phyloP scores from a whole-genome alignment of 2,329 filamentous ascomycete species.

The Penicillium sp. region DNA sequence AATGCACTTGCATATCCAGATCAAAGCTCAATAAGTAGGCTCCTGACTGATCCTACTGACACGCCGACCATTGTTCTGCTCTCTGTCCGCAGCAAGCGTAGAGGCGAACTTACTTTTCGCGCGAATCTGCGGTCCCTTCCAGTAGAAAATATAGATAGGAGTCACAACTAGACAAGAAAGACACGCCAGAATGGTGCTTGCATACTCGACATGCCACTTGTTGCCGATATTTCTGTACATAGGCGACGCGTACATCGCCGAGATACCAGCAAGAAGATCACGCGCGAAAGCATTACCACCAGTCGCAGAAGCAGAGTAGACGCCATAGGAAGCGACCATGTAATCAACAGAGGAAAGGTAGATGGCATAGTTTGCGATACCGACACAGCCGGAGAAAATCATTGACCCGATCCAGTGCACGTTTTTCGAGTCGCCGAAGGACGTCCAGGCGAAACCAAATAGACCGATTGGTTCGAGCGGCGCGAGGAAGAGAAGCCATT shows the following conservation, averaged over 20 bases:
- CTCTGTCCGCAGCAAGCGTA: conserved; percentile 37
- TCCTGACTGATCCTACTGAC: conserved; percentile 21
- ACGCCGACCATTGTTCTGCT: conserved; percentile 19
- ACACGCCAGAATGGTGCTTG: conserved; percentile 51
- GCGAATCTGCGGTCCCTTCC: conserved; percentile 50
- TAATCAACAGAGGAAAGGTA: conserved; percentile 70
- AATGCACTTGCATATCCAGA: background rate
- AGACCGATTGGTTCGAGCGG: conserved; percentile 57
- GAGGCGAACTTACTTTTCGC: conserved; percentile 54
- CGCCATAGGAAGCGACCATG: conserved; percentile 64
- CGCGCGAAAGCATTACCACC: conserved; percentile 66
- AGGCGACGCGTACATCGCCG: conserved; percentile 58
- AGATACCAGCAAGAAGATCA: conserved; percentile 62
- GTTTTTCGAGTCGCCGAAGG: conserved; percentile 51
- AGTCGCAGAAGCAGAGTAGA: conserved; percentile 63
- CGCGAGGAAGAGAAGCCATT: conserved; percentile 55
- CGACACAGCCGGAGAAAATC: conserved; percentile 57
- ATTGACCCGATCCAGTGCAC: conserved; percentile 60
- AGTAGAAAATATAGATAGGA: conserved; percentile 57
- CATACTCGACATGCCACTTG: conserved; percentile 47
- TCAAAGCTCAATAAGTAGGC: conserved; percentile 6
- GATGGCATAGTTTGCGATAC: conserved; percentile 62
- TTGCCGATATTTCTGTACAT: conserved; percentile 51
- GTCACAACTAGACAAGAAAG: conserved; percentile 52
- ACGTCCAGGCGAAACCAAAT: conserved; percentile 61